Evolutionary conservation across 192 early-diverging fungal genomes (phyloP).

Genomic region (Linnemannia schmuckeri): DNA sequence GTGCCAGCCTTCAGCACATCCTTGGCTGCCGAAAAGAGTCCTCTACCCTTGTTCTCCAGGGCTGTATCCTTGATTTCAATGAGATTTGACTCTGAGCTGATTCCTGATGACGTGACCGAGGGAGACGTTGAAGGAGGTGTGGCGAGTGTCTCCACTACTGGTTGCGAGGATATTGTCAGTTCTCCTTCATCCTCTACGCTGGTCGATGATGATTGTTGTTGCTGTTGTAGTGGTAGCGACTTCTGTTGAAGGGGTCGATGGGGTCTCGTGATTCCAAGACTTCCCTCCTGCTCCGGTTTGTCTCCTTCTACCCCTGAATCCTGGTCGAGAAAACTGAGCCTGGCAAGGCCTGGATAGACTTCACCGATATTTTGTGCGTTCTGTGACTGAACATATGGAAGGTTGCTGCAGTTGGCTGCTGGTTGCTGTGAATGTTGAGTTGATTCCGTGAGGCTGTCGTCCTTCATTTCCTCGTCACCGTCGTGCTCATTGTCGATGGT

Average conservation of each 20-base stretch:
- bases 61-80: constrained; percentile 35
- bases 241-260: constrained; percentile 26
- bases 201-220: background rate
- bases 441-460: background rate
- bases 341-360: constrained; percentile 43
- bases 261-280: background rate
- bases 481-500: constrained; percentile 1
- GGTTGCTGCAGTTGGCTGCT: background rate
- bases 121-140: constrained; percentile 31
- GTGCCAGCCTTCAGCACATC: constrained; percentile 28
- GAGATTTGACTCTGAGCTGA: constrained; percentile 13
- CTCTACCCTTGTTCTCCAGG: constrained; percentile 20
- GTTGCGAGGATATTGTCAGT: background rate
- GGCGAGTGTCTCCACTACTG: background rate
- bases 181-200: background rate
- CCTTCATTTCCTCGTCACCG: background rate
- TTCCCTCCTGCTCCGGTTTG: background rate
- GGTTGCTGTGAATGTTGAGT: background rate
- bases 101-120: constrained; percentile 20
- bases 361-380: constrained; percentile 42
- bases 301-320: background rate
- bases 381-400: constrained; percentile 51
- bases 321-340: constrained; percentile 49
- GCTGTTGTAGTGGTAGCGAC: background rate
- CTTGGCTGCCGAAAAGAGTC: constrained; percentile 25